phyloP scores from a whole-genome alignment of 2,329 filamentous ascomycete genomes.

The Aspergillus sp. region DNA sequence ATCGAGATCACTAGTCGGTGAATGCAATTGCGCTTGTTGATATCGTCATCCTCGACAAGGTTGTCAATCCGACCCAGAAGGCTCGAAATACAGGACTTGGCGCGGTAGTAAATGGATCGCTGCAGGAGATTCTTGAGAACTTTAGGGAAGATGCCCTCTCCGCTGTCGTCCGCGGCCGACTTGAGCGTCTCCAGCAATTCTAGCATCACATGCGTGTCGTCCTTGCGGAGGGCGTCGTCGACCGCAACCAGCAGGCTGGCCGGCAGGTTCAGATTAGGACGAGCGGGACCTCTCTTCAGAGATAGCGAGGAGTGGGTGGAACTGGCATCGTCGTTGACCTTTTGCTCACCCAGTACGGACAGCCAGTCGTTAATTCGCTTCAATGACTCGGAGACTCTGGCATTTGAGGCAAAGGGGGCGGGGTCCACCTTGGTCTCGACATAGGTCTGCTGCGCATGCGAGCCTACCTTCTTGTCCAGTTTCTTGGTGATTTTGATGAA shows the following conservation, averaged over 20 bases:
- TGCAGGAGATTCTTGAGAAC: conserved; percentile 46
- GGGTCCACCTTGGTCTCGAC: conserved; percentile 88
- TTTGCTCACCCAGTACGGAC: conserved; percentile 74
- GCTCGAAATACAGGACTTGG: conserved; percentile 66
- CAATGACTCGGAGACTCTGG: conserved; percentile 57
- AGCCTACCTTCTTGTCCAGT: conserved; percentile 87
- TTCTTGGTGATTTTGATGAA: conserved; percentile 99
- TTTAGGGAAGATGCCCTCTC: conserved; percentile 69
- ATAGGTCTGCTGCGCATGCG: conserved; percentile 78
- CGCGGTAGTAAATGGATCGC: conserved; percentile 67
- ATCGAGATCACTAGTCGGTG: conserved; percentile 92
- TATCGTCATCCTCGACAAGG: conserved; percentile 83
- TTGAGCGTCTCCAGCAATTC: conserved; percentile 60
- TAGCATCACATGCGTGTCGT: conserved; percentile 41
- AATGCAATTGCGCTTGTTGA: conserved; percentile 90
- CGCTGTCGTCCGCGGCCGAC: conserved; percentile 52
- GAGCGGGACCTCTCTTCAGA: conserved; percentile 72
- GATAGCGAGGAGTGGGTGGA: conserved; percentile 70
- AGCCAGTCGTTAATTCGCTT: conserved; percentile 87
- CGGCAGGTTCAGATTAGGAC: conserved; percentile 72
- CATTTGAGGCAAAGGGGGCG: conserved; percentile 79
- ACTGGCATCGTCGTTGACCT: conserved; percentile 70
- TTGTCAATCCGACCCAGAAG: conserved; percentile 68
- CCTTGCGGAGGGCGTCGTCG: conserved; percentile 41
- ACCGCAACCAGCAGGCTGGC: conserved; percentile 48